Conservation (phyloP, 2,329 filamentous ascomycete genomes). For the Cercospora citrullina region DNA sequence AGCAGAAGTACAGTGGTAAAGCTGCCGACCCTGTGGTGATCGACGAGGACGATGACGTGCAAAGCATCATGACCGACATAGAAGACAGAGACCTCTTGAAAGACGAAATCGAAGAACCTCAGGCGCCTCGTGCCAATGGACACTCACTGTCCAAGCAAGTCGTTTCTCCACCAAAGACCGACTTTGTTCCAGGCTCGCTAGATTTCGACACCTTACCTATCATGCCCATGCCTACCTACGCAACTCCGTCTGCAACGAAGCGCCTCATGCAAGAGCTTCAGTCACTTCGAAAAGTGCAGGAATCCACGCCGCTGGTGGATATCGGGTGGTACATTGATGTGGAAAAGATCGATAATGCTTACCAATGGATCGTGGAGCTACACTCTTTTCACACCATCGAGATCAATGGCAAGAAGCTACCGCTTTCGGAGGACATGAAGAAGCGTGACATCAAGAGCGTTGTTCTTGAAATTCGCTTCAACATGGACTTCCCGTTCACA, state of each 20-base stretch:
- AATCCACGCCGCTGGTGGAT: conserved; percentile 59
- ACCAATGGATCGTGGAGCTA: conserved; percentile 89
- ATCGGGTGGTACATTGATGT: conserved; percentile 83
- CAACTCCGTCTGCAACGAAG: conserved; percentile 61
- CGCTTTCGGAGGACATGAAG: conserved; percentile 75
- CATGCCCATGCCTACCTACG: conserved; percentile 66
- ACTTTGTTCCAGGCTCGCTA: conserved; percentile 69
- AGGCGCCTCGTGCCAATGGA: background rate
- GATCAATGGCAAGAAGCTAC: conserved; percentile 48
- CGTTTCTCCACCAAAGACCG: conserved; percentile 42
- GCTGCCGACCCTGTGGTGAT: conserved; percentile 43
- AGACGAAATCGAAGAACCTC: conserved; percentile 29
- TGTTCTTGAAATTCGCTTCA: conserved; percentile 80
- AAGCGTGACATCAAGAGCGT: conserved; percentile 62
- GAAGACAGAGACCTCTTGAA: conserved; percentile 51
- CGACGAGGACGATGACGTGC: conserved; percentile 42
- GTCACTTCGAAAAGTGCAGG: conserved; percentile 64
- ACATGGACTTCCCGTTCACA: conserved; percentile 69
- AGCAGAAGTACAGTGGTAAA: conserved; percentile 8
- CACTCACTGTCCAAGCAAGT: conserved; percentile 4
- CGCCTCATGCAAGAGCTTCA: conserved; percentile 65
- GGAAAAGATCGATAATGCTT: conserved; percentile 68
- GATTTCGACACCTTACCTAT: conserved; percentile 62
- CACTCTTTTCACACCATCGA: conserved; percentile 65
- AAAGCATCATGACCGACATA: conserved; percentile 52